phyloP scores from a whole-genome alignment of 345 rosid species.

The Euphorbia lathyris region DNA sequence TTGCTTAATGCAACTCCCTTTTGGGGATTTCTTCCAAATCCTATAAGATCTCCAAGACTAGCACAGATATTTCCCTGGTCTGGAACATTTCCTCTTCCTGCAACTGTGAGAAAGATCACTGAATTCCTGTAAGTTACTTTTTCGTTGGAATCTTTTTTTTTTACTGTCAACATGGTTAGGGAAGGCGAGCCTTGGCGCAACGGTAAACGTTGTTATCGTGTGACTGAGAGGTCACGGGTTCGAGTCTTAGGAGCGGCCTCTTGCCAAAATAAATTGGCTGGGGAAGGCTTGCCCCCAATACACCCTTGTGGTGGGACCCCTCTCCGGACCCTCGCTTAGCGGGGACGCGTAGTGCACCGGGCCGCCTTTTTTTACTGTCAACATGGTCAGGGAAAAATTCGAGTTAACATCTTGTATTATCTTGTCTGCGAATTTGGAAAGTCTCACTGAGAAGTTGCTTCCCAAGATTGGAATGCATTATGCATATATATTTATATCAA shows the following conservation, averaged over 20 bases:
- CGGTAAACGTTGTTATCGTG: too few relatives aligned
- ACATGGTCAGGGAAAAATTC: not conserved
- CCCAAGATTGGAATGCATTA: not conserved
- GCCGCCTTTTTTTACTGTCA: too few relatives aligned
- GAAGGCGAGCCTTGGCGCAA: too few relatives aligned
- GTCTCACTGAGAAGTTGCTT: not conserved
- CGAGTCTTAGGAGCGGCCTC: too few relatives aligned
- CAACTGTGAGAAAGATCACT: slow-evolving; percentile 64
- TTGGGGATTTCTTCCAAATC: slow-evolving; percentile 96
- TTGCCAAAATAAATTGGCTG: too few relatives aligned
- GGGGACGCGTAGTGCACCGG: too few relatives aligned
- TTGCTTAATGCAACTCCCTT: slow-evolving; percentile 96
- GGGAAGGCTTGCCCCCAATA: too few relatives aligned
- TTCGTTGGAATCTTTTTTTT: not conserved
- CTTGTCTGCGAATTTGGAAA: not conserved
- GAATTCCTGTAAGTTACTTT: slow-evolving; percentile 60
- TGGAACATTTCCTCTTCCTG: slow-evolving; percentile 90
- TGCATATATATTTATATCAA: not conserved
- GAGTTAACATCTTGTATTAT: not conserved
- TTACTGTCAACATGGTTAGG: too few relatives aligned
- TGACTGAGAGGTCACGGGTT: too few relatives aligned
- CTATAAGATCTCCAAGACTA: slow-evolving; percentile 59
- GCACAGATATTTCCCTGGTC: slow-evolving; percentile 81
- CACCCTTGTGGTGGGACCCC: too few relatives aligned
- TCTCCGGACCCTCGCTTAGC: too few relatives aligned